Percentiles rank a stretch among this genome's conserved stretches.
Conservation (phyloP, 768 basidiomycete genomes). For the Gloeopeniophorella convolvens region DNA sequence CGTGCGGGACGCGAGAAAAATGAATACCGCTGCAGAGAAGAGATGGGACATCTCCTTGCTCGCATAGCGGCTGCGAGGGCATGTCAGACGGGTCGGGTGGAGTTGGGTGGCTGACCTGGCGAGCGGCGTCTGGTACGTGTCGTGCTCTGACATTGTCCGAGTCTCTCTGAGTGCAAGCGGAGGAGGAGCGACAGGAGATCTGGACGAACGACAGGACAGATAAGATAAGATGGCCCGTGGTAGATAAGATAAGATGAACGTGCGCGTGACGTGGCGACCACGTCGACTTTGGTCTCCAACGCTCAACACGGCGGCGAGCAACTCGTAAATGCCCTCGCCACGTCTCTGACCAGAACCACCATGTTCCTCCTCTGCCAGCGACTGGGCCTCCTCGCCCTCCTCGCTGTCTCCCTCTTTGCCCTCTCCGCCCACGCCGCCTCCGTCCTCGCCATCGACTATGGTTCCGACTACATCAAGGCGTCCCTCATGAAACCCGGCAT, state of each 20-base stretch:
- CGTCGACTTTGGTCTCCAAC: neutral
- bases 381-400: conserved; percentile 9
- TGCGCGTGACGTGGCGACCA: conserved; percentile 20
- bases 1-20: neutral
- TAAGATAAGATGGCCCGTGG: conserved; percentile 4
- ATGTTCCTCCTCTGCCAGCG: conserved; percentile 12
- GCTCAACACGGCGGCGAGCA: neutral
- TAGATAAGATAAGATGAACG: too few species aligned
- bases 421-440: conserved; percentile 40
- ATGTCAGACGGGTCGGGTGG: neutral
- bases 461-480: conserved; percentile 95
- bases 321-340: conserved; percentile 7
- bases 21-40: conserved; percentile 87
- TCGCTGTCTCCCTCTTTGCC: conserved; percentile 22
- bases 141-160: conserved; percentile 12
- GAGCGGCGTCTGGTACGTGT: conserved; percentile 17
- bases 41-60: conserved; percentile 98
- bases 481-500: conserved; percentile 91
- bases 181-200: too few species aligned
- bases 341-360: conserved; percentile 6
- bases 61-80: conserved; percentile 81
- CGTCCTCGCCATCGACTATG: conserved; percentile 96
- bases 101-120: neutral
- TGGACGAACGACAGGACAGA: too few species aligned
- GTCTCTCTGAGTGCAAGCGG: too few species aligned